Conservation (phyloP, 805 yeast species). For the Nematodospora valgi region DNA sequence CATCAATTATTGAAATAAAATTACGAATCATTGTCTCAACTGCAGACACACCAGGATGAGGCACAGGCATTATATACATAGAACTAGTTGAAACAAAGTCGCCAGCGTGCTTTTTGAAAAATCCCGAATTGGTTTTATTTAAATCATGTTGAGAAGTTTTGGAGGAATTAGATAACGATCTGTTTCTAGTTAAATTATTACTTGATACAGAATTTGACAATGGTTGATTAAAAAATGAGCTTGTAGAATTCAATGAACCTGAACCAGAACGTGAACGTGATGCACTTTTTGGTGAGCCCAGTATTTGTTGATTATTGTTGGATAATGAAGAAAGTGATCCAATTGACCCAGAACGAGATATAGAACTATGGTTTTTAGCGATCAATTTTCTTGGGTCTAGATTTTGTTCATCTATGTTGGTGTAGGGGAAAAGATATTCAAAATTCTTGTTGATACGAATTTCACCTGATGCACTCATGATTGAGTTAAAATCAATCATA, state of each 20-base stretch:
- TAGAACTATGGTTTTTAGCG: conserved; percentile 3
- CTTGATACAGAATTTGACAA: neutral
- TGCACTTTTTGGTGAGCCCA: conserved; percentile 3
- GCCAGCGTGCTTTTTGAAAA: conserved; percentile 26
- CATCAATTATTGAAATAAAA: conserved; percentile 65
- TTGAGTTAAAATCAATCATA: conserved; percentile 54
- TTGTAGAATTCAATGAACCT: conserved; percentile 20
- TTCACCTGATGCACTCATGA: conserved; percentile 55
- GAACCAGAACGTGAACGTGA: conserved; percentile 16
- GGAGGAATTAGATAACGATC: conserved; percentile 4
- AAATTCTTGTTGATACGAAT: conserved; percentile 43
- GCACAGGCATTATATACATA: conserved; percentile 68
- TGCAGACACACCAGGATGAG: conserved; percentile 69
- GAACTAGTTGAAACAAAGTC: conserved; percentile 32
- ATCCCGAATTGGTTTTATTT: conserved; percentile 13
- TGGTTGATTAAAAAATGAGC: conserved; percentile 26
- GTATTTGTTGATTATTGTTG: neutral
- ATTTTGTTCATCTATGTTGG: neutral
- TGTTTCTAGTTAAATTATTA: neutral
- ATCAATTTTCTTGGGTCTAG: conserved; percentile 7
- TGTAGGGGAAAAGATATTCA: conserved; percentile 28
- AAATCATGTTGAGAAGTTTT: conserved; percentile 2
- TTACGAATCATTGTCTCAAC: conserved; percentile 71
- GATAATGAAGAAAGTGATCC: conserved; percentile 16
- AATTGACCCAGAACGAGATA: conserved; percentile 9